These are phyloP conservation scores for Vigna angularis DNA, from an alignment of 306 rosid genomes.

Conservation along the genomic window DNA sequence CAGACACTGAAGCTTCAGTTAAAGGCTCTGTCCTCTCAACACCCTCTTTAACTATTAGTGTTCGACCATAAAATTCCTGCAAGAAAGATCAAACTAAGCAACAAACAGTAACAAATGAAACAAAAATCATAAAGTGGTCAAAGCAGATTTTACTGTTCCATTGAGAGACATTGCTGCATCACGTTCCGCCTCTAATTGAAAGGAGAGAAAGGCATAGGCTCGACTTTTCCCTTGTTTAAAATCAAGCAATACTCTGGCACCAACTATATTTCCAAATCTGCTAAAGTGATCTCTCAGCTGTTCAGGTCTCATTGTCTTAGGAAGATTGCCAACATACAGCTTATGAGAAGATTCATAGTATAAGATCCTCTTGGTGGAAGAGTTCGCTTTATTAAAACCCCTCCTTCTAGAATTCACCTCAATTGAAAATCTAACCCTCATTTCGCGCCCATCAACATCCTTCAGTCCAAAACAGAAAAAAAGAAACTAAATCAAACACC, in stretches of 20 bases:
- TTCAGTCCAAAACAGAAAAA: conserved; percentile 23
- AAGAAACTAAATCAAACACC: neutral
- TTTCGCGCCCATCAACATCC: conserved; percentile 52
- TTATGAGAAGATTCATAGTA: conserved; percentile 65
- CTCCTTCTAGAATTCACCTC: conserved; percentile 39
- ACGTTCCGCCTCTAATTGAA: conserved; percentile 59
- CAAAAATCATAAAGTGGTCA: neutral
- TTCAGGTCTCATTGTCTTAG: neutral
- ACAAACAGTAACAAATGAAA: neutral
- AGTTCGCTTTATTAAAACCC: conserved; percentile 34
- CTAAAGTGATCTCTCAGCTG: neutral
- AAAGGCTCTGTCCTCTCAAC: neutral
- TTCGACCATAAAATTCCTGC: neutral
- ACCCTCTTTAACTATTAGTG: neutral
- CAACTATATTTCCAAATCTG: conserved; percentile 49
- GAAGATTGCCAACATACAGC: conserved; percentile 53
- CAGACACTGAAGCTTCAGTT: neutral
- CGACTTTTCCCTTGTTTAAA: neutral
- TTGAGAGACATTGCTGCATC: conserved; percentile 55
- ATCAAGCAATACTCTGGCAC: conserved; percentile 53
- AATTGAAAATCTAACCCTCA: neutral
- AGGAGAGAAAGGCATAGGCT: conserved; percentile 58
- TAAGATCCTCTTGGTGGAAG: conserved; percentile 50
- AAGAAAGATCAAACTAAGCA: neutral
- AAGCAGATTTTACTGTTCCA: conserved; percentile 54